Conservation (phyloP, 2,329 filamentous ascomycete genomes). For the Apiospora arundinis region DNA sequence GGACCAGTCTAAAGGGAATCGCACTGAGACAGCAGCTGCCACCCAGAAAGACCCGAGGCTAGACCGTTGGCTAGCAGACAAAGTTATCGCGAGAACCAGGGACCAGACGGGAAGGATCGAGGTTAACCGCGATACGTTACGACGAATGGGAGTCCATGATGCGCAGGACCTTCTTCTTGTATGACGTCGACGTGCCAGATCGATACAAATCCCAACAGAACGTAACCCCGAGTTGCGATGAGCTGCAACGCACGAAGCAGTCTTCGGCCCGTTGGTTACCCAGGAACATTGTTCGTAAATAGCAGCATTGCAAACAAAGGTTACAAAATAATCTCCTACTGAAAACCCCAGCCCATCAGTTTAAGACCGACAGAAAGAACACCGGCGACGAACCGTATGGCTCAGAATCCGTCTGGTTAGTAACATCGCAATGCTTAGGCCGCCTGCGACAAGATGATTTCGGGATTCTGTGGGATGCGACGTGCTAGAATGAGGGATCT, state of each 20-base stretch:
- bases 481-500: background rate
- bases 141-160: background rate
- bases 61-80: background rate
- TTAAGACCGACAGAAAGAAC: background rate
- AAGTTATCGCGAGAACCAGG: background rate
- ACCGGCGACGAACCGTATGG: background rate
- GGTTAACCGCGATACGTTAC: background rate
- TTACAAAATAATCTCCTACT: background rate
- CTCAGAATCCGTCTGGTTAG: background rate
- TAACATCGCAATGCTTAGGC: too few species aligned
- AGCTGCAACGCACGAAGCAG: too few species aligned
- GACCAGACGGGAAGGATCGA: background rate
- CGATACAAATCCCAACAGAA: too few species aligned
- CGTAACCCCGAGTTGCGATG: too few species aligned
- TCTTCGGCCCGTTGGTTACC: too few species aligned
- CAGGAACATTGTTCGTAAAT: too few species aligned
- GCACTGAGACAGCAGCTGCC: background rate
- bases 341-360: background rate
- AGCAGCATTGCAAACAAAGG: too few species aligned
- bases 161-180: background rate
- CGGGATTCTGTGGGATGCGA: background rate
- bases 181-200: background rate
- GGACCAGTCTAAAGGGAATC: background rate
- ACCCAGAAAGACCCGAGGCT: background rate
- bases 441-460: background rate